Percentiles rank a stretch among this genome's conserved stretches.
Conservation (phyloP, 805 yeast species). For the Nakazawaea anatomiae region DNA sequence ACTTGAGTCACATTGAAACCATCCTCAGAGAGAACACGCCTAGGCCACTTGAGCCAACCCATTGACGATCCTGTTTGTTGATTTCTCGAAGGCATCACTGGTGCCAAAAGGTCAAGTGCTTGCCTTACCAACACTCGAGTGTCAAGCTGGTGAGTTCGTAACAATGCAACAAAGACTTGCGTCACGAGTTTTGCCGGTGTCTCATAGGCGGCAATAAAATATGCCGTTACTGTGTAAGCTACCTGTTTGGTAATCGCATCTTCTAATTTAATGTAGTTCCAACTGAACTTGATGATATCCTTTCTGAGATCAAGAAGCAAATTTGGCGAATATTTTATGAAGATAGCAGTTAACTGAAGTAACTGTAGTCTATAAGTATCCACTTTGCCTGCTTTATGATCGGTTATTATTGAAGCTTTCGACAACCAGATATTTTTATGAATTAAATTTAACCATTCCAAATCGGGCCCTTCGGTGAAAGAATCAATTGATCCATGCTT, state of each 20-base stretch:
- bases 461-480: conserved; percentile 27
- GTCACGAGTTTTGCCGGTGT: conserved; percentile 86
- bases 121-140: conserved; percentile 78
- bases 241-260: conserved; percentile 87
- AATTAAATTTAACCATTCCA: conserved; percentile 61
- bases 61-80: conserved; percentile 44
- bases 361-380: conserved; percentile 75
- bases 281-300: conserved; percentile 86
- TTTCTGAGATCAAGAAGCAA: conserved; percentile 58
- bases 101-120: conserved; percentile 84
- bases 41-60: conserved; percentile 91
- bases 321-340: conserved; percentile 64
- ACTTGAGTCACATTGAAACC: conserved; percentile 85
- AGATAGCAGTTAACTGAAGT: conserved; percentile 71
- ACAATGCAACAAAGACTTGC: conserved; percentile 85
- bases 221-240: conserved; percentile 83
- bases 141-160: conserved; percentile 81
- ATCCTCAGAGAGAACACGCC: conserved; percentile 86
- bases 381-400: conserved; percentile 57
- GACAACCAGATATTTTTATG: conserved; percentile 71
- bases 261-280: conserved; percentile 88
- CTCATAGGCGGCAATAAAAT: conserved; percentile 81
- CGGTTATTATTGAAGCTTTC: conserved; percentile 42
- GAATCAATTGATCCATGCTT: conserved; percentile 39
- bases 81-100: conserved; percentile 70